Conservation (phyloP, 805 yeast species). For the Saccharomycopsis sp. region DNA sequence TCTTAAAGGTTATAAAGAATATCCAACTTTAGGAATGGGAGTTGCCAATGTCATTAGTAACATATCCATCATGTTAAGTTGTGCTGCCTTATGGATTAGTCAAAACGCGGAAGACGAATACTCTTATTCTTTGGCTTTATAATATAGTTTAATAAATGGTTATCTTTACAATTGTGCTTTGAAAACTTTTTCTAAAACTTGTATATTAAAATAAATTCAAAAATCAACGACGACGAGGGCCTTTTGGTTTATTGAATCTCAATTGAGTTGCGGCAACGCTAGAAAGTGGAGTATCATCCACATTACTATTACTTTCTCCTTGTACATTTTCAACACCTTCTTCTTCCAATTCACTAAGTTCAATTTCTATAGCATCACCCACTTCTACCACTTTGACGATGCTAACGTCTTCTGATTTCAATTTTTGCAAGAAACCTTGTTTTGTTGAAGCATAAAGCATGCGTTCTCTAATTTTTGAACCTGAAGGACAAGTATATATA, state of each 20-base stretch:
- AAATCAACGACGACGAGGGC: constrained; percentile 17
- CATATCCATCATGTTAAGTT: constrained; percentile 74
- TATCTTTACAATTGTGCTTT: too few relatives aligned
- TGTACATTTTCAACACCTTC: neutral
- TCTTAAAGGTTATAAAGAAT: constrained; percentile 56
- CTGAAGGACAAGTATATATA: constrained; percentile 83
- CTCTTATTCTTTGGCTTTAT: constrained; percentile 79
- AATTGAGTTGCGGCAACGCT: constrained; percentile 5
- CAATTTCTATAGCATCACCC: constrained; percentile 65
- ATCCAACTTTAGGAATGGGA: constrained; percentile 94
- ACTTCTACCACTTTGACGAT: constrained; percentile 49
- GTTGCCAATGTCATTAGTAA: constrained; percentile 77
- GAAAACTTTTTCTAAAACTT: neutral
- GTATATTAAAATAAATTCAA: neutral
- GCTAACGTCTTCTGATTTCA: constrained; percentile 29
- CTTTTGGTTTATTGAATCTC: constrained; percentile 15
- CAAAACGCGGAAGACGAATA: constrained; percentile 96
- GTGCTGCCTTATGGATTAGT: constrained; percentile 83
- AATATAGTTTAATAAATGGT: too few relatives aligned
- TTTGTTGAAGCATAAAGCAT: constrained; percentile 87
- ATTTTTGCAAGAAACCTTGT: constrained; percentile 43
- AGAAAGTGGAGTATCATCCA: constrained; percentile 29
- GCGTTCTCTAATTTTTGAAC: constrained; percentile 79
- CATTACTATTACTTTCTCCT: constrained; percentile 44
- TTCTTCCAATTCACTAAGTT: constrained; percentile 35